Conservation (phyloP, 139 green algal genomes). For the Volvox africanus region DNA sequence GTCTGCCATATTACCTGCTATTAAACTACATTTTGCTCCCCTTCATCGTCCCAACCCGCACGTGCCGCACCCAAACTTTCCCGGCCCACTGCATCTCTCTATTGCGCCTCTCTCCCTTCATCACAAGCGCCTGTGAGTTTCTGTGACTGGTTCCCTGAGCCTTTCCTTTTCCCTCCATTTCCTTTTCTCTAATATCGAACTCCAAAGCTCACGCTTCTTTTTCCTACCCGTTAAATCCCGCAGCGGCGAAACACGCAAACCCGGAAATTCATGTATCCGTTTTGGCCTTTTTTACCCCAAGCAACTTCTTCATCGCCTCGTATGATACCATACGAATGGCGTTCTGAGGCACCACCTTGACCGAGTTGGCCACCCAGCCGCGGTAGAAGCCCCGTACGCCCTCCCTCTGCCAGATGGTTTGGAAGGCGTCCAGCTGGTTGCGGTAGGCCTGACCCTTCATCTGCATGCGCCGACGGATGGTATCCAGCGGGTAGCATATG, state of each 20-base stretch:
- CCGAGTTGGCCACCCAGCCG: constrained; percentile 90
- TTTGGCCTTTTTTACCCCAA: constrained; percentile 84
- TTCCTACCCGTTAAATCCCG: no score
- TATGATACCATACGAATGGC: constrained; percentile 91
- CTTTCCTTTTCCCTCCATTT: no score
- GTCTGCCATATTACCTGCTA: no score
- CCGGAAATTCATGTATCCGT: constrained; percentile 81
- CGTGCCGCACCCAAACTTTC: no score
- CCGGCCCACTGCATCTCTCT: no score
- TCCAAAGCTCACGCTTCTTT: no score
- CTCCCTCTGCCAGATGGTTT: constrained; percentile 77
- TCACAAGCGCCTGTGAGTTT: no score
- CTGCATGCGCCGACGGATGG: constrained; percentile 90
- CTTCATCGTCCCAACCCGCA: no score
- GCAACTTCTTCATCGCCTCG: constrained; percentile 82
- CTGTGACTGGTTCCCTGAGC: no score
- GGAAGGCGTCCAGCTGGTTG: constrained; percentile 78
- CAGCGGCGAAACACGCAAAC: not conserved
- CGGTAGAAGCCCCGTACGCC: constrained; percentile 90
- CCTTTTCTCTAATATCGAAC: no score
- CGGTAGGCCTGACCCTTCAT: constrained; percentile 88
- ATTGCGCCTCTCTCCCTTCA: no score
- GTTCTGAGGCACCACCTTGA: constrained; percentile 95
- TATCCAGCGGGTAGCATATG: constrained; percentile 94
- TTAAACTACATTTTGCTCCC: no score